Evolutionary conservation across 306 rosid species (phyloP), one percentile per base, ranked within the genome.

Genomic region (Vigna reflexopilosa): DNA sequence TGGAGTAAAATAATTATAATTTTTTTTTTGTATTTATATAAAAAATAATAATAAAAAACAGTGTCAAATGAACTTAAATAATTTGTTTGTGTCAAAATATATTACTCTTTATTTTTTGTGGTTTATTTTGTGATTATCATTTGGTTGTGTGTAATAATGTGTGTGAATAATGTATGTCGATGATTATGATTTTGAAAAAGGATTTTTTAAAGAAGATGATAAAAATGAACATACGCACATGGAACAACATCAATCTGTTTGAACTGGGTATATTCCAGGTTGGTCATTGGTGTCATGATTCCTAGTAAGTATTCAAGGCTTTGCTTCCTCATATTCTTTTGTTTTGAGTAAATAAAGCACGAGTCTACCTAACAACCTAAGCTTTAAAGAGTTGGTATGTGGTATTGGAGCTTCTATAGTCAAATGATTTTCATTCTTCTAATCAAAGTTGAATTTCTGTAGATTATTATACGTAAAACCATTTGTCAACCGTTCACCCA

Each of bases 261-360:
- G 61, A 30, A 20, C 20, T 34, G 47, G 55, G 34, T 57, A 26
- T 77, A 38, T 65, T 76, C 66, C 28, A 34, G 63, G 24, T 51
- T 20, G 73, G 73, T 28, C 40, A 77, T 19, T 68, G 40, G 59
- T 44, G 55, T 24, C 77, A 56, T 56, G 44, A 16, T 73, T 73
- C 51, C 19, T 26, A n/a, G 56, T 20, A 6, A 17, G 13, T 44
- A 44, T 44, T 19, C 47, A 52, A 65, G 4, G 22, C 17, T 34
- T 12, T 48, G 14, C 34, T 76, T n/a, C 6, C 12, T 20, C 26
- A 9, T 32, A 10, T 74, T 45, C 19, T 44, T 76, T 55, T 67
- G 48, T 47, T 67, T 54, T 40, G 73, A 4, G 34, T 42, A 65
- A 66, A 66, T 11, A 52, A 44, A 36, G 30, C 52, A 66, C 12